Conservation (phyloP, 129 eudicot species). For the Kitagawia praeruptora region DNA sequence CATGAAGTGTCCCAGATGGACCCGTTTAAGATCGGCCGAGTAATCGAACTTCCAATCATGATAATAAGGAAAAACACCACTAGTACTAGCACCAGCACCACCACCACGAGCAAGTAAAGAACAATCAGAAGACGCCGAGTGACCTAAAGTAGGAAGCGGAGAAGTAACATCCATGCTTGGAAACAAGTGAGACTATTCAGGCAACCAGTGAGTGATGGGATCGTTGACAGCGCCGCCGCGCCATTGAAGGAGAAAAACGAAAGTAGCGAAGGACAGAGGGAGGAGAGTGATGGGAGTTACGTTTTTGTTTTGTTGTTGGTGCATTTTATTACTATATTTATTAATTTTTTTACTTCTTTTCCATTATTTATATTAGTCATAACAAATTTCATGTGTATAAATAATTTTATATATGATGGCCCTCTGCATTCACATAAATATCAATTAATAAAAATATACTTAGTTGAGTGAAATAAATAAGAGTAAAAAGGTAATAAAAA, state of each 20-base stretch:
- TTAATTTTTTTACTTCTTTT: too few relatives aligned
- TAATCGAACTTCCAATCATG: constrained; percentile 71
- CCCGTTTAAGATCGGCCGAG: constrained; percentile 69
- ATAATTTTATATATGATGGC: too few relatives aligned
- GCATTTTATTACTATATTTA: too few relatives aligned
- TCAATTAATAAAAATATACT: too few relatives aligned
- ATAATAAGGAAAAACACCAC: constrained; percentile 64
- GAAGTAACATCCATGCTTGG: constrained; percentile 75
- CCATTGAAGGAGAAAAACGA: constrained; percentile 65
- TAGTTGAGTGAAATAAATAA: too few relatives aligned
- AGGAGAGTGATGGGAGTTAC: too few relatives aligned
- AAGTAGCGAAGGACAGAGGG: constrained; percentile 22
- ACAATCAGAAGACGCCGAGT: constrained; percentile 45
- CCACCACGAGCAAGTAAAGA: constrained; percentile 26
- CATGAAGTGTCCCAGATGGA: too few relatives aligned
- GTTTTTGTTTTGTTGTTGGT: too few relatives aligned
- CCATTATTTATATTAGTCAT: too few relatives aligned
- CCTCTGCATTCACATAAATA: too few relatives aligned
- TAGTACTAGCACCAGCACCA: constrained; percentile 20
- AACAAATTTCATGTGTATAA: too few relatives aligned
- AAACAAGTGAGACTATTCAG: constrained; percentile 55
- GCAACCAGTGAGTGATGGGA: constrained; percentile 67
- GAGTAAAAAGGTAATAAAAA: too few relatives aligned
- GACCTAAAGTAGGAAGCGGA: constrained; percentile 49
- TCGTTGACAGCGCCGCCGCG: constrained; percentile 65